Base-by-base conservation (phyloP, 345 rosid species). In the Heritiera fomes region DNA sequence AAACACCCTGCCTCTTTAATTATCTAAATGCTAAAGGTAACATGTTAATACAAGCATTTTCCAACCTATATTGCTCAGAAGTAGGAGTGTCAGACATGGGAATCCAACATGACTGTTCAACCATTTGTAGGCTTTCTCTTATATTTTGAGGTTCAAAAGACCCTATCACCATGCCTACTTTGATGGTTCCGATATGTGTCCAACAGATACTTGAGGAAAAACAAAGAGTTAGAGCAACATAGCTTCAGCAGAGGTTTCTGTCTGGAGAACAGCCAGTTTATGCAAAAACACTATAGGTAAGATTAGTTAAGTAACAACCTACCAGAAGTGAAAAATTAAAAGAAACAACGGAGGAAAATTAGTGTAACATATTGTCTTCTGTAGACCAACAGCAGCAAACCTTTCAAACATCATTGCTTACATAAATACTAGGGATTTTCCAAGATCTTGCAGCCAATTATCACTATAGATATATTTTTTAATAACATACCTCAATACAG, bases 401-500 rank as follows among this genome's bases (percentile, higher is more conserved):
- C 34, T 49, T 28, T 46, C 66, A 69, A 23, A 69, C 38, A 23
- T 71, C 75, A 50, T 50, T 71, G 75, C 75, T 14, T 71, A 23
- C 69, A 45, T 50, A 8, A 17, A 60, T 45, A 30, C 67, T 4
- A 75, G 77, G 45, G 12, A n/a, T 13, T 11, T 59, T 62, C 43
- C 6, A 46, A 47, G 18, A 55, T 49, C 61, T 52, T 28, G 59
- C 63, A 18, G 23, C 8, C 5, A 17, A 76, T 41, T n/a, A 34
- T 52, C 46, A 18, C 40, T 9, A 50, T 12, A 43, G 58, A 62
- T 62, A 75, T 49, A 38, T 18, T 34, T 17, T 23, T 80, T 62
- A 62, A 52, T 30, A 43, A 69, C 84, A 62, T 66, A 93, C 99
- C 96, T 96, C 98, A 50, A 96, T 92, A 75, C 99, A 96, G 83